Percentiles rank a stretch among this genome's conserved stretches.
phyloP scores from a whole-genome alignment of 2,329 filamentous ascomycete genomes.

The Cordyceps cateniannulata region DNA sequence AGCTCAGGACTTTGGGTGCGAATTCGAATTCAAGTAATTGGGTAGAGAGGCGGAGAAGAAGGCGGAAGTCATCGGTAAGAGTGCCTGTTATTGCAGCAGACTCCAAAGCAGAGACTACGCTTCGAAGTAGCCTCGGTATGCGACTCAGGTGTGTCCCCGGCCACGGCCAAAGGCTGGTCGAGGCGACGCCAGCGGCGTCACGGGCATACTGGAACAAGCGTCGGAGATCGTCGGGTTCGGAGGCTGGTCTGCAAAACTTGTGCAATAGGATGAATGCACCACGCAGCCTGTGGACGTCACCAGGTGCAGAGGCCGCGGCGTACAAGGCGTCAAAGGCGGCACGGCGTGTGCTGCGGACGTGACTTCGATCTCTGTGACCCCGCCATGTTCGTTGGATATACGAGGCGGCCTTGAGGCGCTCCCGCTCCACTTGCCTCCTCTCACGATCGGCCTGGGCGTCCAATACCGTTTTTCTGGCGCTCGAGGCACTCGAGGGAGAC shows the following conservation, averaged over 20 bases:
- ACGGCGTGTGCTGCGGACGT: slow-evolving; percentile 52
- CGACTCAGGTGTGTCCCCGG: slow-evolving; percentile 25
- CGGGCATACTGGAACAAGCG: slow-evolving; percentile 40
- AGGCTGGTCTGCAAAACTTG: slow-evolving; percentile 39
- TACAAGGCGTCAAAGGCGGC: slow-evolving; percentile 58
- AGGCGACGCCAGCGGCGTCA: slow-evolving; percentile 34
- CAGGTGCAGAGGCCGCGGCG: slow-evolving; percentile 25
- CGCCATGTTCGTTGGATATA: slow-evolving; percentile 78
- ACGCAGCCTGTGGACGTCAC: slow-evolving; percentile 29
- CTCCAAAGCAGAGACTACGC: slow-evolving; percentile 30
- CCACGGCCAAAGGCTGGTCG: slow-evolving; percentile 30
- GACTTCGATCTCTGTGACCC: slow-evolving; percentile 59
- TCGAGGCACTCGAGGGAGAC: slow-evolving; percentile 49
- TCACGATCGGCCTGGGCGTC: slow-evolving; percentile 82
- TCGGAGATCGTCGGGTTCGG: slow-evolving; percentile 37
- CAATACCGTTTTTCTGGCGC: slow-evolving; percentile 70
- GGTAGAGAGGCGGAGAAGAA: background rate
- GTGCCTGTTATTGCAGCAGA: background rate
- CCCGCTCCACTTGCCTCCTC: slow-evolving; percentile 73
- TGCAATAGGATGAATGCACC: slow-evolving; percentile 42
- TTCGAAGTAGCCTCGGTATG: slow-evolving; percentile 28
- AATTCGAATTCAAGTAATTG: background rate
- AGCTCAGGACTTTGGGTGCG: background rate
- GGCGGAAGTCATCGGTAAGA: background rate
- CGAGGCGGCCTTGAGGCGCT: slow-evolving; percentile 65